Percentiles rank a stretch among this genome's conserved stretches.
phyloP scores from a whole-genome alignment of 768 basidiomycete genomes.

The Crassisporium funariophilum region DNA sequence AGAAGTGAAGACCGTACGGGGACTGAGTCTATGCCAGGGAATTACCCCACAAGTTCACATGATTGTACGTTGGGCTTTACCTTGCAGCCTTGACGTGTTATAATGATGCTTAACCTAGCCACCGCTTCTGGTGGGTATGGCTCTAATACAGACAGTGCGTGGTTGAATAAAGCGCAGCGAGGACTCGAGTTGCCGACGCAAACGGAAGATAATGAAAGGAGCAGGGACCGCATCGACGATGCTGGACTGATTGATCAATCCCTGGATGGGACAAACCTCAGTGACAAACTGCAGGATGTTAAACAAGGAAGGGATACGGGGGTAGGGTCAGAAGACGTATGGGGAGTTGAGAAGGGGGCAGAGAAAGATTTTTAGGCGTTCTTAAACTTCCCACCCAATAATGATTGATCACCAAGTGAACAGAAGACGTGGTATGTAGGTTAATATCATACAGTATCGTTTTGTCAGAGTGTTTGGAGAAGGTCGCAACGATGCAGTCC shows the following conservation, averaged over 20 bases:
- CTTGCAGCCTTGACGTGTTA: no score
- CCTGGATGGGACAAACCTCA: conserved; percentile 11
- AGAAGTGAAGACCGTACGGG: conserved; percentile 7
- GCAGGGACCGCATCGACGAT: conserved; percentile 1
- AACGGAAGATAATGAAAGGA: not conserved
- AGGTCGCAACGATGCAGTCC: no score
- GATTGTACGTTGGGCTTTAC: conserved; percentile 8
- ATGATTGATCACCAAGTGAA: no score
- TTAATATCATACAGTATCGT: no score
- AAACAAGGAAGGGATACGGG: conserved; percentile 15
- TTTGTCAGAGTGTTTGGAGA: no score
- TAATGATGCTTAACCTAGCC: no score
- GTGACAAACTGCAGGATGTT: conserved; percentile 15
- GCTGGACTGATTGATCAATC: conserved; percentile 20
- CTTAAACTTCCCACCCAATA: no score
- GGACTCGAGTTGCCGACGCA: conserved; percentile 8
- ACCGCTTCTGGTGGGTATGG: conserved; percentile 19
- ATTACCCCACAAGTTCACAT: conserved; percentile 8
- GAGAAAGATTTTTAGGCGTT: conserved; percentile 24
- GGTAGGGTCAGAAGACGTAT: conserved; percentile 13
- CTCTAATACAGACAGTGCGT: conserved; percentile 10
- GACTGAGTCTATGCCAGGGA: conserved; percentile 11
- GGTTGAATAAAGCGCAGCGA: conserved; percentile 14
- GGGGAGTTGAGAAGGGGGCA: conserved; percentile 19
- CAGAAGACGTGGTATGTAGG: no score